Evolutionary conservation across 2,329 filamentous ascomycete genomes (phyloP), one percentile per base, ranked within the genome.

Genomic region (Cladosporium sp.): DNA sequence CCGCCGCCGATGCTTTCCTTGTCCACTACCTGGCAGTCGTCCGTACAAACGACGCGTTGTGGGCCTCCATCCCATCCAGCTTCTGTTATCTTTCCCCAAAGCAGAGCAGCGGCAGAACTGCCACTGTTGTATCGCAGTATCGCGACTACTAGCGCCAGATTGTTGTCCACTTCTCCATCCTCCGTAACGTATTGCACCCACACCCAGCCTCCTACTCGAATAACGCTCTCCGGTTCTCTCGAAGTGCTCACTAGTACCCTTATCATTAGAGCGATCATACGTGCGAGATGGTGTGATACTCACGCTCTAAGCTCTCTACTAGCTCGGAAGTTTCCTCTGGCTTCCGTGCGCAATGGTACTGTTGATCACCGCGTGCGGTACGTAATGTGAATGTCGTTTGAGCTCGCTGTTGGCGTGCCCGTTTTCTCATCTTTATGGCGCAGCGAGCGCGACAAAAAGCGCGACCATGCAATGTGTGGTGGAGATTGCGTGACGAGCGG

Each of bases 21-120:
- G 32, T 59, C 55, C 55, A 59, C 55, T 59, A 59, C 55, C 55
- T 59, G 55, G 15, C 55, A 59, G 55, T 59, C 55, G 55, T 59
- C 55, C 55, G 55, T 59, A 41, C 55, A 59, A 44, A 59, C 55
- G 14, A 59, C 55, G 55, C 55, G 55, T 59, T 59, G 55, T 11
- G 55, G 55, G 55, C 55, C 55, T 44, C 32, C 55, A 59, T 59
- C 34, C 55, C 55, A 59, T 14, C 55, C 55, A 44, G 55, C 55
- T 41, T 38, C 12, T 6, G 55, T 59, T 59, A 59, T 59, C 55
- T 59, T 59, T 59, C 55, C 55, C 55, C 55, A 59, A 18, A 59
- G 55, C 26, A 59, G 55, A 59, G 55, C 55, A 41, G 41, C 55
- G 32, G 55, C 55, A 34, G 14, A 59, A 59, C 32, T 59, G 32